phyloP scores from a whole-genome alignment of 1,139 yeast species.

The Hyphopichia pseudoburtonii region DNA sequence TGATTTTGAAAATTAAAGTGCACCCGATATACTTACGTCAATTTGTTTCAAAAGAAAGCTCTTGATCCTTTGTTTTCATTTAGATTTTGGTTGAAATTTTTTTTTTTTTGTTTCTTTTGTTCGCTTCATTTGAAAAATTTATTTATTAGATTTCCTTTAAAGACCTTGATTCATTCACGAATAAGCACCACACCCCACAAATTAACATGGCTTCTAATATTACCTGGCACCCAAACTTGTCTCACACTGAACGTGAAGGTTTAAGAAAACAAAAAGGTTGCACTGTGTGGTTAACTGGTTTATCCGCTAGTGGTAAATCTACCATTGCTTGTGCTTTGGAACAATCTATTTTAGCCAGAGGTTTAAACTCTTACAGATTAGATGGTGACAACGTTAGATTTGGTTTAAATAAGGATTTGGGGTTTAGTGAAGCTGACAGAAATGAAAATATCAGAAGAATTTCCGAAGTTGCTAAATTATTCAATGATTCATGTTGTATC shows the following conservation, averaged over 20 bases:
- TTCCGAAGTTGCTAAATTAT: slow-evolving; percentile 85
- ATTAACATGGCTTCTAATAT: slow-evolving; percentile 82
- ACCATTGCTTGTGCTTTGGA: slow-evolving; percentile 95
- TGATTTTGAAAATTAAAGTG: background rate
- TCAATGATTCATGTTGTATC: slow-evolving; percentile 84
- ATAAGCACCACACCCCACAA: background rate
- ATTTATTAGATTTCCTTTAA: too few species aligned
- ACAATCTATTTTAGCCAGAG: slow-evolving; percentile 68
- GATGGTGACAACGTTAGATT: slow-evolving; percentile 96
- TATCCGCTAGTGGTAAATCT: slow-evolving; percentile 92
- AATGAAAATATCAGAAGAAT: slow-evolving; percentile 94
- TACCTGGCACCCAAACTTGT: slow-evolving; percentile 92
- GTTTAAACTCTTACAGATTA: slow-evolving; percentile 75
- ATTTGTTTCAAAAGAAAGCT: too few species aligned
- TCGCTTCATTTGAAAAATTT: too few species aligned
- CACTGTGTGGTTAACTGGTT: slow-evolving; percentile 93
- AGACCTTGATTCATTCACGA: too few species aligned
- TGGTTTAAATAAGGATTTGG: slow-evolving; percentile 91
- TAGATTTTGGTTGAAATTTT: too few species aligned
- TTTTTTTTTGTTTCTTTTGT: too few species aligned
- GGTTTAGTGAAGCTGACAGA: slow-evolving; percentile 87
- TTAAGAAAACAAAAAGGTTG: slow-evolving; percentile 82
- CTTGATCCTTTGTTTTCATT: too few species aligned
- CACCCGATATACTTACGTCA: background rate
- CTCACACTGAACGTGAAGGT: slow-evolving; percentile 73